Evolutionary conservation across 352 stramenopile species (phyloP), one percentile per base, ranked within the genome.

Genomic region (Pythium rhizo-oryzae): DNA sequence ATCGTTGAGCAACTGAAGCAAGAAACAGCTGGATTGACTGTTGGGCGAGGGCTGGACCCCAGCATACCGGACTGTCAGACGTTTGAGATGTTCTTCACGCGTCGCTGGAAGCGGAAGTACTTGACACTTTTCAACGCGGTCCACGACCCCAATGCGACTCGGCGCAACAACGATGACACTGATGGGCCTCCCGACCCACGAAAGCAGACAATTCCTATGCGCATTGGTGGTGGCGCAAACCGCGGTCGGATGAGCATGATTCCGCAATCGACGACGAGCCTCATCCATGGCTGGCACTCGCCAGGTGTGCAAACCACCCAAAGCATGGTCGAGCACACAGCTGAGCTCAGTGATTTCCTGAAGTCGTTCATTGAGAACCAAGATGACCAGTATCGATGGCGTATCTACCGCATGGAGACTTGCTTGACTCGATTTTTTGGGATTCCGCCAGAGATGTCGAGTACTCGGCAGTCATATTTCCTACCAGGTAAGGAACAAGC

Each of bases 11-110:
- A 97, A 52, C 89, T 99, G 8, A 85, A 93, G 47, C 90, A 98
- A 58, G 96, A 99, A 78, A 81, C 93, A 54, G 80, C 81, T 0
- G 94, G 94, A 0, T 69, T 98, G 28, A 96, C 85, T 0, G 84
- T 89, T 16, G 90, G 91, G 12, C 79, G 94, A 39, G 85, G 93
- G 9, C 70, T 98, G 8, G 90, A 97, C 46, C 88, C 80, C 30
- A 82, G 80, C 11, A 68, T 92, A n/a, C 76, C 78, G 0, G 84
- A 95, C n/a, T 91, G 91, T 57, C 95, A 98, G 72, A 76, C 81
- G 0, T 98, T 98, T 69, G 84, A 97, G 66, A 72, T 98, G n/a
- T 98, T 97, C 63, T 77, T 97, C 58, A 97, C 89, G 53, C 73
- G 82, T 23, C 84, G 84, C 55, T 98, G 94, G 81, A 86, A 92